Base-by-base conservation (phyloP, 2,329 filamentous ascomycete genomes). In the Teratosphaeria epicoccoides region DNA sequence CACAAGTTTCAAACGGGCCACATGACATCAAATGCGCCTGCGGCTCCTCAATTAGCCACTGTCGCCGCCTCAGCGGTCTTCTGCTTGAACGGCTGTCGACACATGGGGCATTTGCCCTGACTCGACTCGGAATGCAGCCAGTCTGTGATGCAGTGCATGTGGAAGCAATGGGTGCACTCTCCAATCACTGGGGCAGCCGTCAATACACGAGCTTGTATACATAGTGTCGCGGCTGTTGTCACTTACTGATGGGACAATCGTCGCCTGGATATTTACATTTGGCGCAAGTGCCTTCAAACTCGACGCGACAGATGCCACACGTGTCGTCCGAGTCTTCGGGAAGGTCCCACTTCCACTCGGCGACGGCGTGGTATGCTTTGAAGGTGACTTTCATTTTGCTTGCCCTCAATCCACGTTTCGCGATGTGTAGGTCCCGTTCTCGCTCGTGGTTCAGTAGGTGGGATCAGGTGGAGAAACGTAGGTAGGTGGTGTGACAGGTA, bases 251-350 rank as follows among this genome's bases (percentile, higher is more conserved):
- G 53, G 87, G 87, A 72, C 93, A 98, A 67, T 96, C 90, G 64
- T 98, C 93, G 52, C 93, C 93, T 12, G 93, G 93, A 66, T 89
- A 97, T 77, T 94, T 95, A 82, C 93, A 98, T 51, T 89, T 94
- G 46, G 93, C 90, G 74, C 93, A 98, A 24, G 93, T 97, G 54
- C 90, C 91, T 68, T 98, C 93, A 67, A 97, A 98, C 64, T 95
- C 87, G 56, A 95, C 90, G 67, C 95, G 91, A 72, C 93, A 98
- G 73, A 98, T 98, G 63, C 93, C 93, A 63, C 93, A 98, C 57
- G 97, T 90, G 68, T 98, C 91, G 55, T 69, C 67, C 22, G 58
- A 52, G 72, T 96, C 91, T 63, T 95, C 89, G 23, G 91, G 89
- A 64, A 97, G 87, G 68, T 97, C 88, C 93, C 93, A 98, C 58